phyloP scores from a whole-genome alignment of 2,329 filamentous ascomycete species.

The Ophiostoma ips region DNA sequence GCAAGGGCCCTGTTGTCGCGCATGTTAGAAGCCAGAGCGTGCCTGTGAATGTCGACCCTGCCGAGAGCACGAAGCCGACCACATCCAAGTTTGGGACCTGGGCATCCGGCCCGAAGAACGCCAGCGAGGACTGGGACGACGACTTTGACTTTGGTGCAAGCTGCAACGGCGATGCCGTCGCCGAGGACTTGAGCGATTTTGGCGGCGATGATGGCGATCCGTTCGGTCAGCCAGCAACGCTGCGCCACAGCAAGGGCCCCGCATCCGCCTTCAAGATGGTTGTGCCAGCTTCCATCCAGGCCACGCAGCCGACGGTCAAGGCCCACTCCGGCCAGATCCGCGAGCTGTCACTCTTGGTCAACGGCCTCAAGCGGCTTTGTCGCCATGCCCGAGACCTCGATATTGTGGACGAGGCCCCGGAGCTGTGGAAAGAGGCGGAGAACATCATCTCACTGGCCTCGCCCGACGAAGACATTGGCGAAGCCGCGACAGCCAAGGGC shows the following conservation, averaged over 20 bases:
- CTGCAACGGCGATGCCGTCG: slow-evolving; percentile 19
- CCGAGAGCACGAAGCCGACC: slow-evolving; percentile 39
- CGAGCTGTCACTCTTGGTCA: slow-evolving; percentile 68
- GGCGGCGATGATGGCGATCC: slow-evolving; percentile 2
- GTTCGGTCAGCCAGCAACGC: neutral
- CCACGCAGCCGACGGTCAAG: slow-evolving; percentile 68
- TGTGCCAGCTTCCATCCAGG: slow-evolving; percentile 68
- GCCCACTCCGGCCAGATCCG: slow-evolving; percentile 74
- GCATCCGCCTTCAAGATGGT: slow-evolving; percentile 39
- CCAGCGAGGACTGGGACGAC: slow-evolving; percentile 80
- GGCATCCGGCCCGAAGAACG: slow-evolving; percentile 65
- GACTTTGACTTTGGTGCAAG: slow-evolving; percentile 62
- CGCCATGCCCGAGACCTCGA: slow-evolving; percentile 54
- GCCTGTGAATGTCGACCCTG: slow-evolving; percentile 52
- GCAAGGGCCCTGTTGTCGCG: slow-evolving; percentile 52
- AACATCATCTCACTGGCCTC: slow-evolving; percentile 77
- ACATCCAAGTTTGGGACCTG: slow-evolving; percentile 65
- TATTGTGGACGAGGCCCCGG: slow-evolving; percentile 46
- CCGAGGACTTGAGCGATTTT: neutral
- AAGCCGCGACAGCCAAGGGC: neutral
- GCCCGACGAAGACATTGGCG: slow-evolving; percentile 43
- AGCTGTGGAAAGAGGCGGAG: slow-evolving; percentile 68
- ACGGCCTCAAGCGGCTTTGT: slow-evolving; percentile 67
- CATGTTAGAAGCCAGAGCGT: slow-evolving; percentile 75
- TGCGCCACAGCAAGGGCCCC: slow-evolving; percentile 21